A percentile compares a stretch with the other conserved stretches of the same genome.
These are phyloP conservation scores for Exophiala sp. DNA, from an alignment of 2,329 filamentous ascomycete species.

Conservation along the genomic window DNA sequence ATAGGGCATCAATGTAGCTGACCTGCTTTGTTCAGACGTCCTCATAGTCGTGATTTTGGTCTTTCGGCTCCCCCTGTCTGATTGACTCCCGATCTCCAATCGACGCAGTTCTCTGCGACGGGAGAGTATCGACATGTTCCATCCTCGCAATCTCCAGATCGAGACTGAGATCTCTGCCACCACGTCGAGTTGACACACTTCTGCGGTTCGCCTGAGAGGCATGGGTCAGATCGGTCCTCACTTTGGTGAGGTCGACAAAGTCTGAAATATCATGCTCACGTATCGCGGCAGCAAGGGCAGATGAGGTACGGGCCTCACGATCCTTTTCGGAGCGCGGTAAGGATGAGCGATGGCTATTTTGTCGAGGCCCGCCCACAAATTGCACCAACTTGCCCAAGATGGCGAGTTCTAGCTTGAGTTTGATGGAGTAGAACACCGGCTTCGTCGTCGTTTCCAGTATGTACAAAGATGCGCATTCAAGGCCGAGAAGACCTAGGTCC, in stretches of 20 bases:
- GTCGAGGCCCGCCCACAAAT: constrained; percentile 32
- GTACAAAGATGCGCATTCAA: constrained; percentile 42
- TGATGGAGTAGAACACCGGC: constrained; percentile 45
- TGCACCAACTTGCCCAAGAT: constrained; percentile 43
- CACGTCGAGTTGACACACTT: constrained; percentile 4
- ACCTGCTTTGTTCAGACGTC: background rate
- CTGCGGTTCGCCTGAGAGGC: constrained; percentile 26
- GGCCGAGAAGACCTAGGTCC: constrained; percentile 41
- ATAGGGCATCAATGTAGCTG: too few species aligned
- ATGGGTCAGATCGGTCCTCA: constrained; percentile 40
- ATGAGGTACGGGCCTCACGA: constrained; percentile 9
- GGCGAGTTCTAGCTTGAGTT: constrained; percentile 47
- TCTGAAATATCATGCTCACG: constrained; percentile 34
- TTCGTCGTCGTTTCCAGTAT: constrained; percentile 46
- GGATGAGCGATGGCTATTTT: constrained; percentile 3
- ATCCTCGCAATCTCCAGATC: constrained; percentile 24
- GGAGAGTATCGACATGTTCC: constrained; percentile 24
- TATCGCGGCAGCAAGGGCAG: constrained; percentile 1
- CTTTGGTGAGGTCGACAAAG: constrained; percentile 42
- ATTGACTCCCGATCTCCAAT: constrained; percentile 4
- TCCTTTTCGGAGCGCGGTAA: constrained; percentile 1
- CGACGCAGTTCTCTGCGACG: constrained; percentile 1
- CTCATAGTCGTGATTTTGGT: constrained; percentile 1
- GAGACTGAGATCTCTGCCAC: constrained; percentile 10
- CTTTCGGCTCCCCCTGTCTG: constrained; percentile 3